Evolutionary conservation across 176 grass and related monocot genomes (phyloP).

Genomic region (Avena atlantica): DNA sequence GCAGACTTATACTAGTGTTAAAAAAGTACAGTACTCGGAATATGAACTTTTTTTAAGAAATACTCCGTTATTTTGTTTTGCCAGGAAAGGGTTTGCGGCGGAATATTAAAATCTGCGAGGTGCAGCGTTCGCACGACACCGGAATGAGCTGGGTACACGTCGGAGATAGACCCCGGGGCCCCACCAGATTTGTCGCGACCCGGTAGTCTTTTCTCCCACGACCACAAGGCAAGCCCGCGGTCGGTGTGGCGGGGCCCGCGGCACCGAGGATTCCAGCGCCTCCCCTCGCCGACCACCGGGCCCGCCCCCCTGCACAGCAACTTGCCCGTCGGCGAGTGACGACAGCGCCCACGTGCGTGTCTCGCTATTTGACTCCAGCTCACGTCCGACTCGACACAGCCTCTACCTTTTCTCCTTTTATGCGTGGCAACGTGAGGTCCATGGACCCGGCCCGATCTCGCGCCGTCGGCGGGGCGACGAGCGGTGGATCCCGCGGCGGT

Average conservation of each 20-base stretch:
- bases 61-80: too few species aligned
- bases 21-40: too few species aligned
- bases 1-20: too few species aligned
- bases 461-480: background rate
- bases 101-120: background rate
- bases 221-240: background rate
- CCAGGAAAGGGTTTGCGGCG: too few species aligned
- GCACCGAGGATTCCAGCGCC: slow-evolving; percentile 7
- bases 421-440: background rate
- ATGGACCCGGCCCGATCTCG: background rate
- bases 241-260: background rate
- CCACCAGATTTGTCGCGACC: background rate
- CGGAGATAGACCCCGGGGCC: background rate
- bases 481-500: background rate
- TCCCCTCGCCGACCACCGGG: background rate
- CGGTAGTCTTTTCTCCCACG: background rate
- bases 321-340: background rate
- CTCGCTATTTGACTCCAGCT: slow-evolving; percentile 11
- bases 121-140: background rate
- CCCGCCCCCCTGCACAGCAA: background rate
- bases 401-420: too few species aligned
- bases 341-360: background rate
- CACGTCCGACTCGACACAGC: background rate
- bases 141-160: slow-evolving; percentile 25
- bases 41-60: too few species aligned